phyloP scores from a whole-genome alignment of 2,329 filamentous ascomycete species.

The Calonectria pteridis region DNA sequence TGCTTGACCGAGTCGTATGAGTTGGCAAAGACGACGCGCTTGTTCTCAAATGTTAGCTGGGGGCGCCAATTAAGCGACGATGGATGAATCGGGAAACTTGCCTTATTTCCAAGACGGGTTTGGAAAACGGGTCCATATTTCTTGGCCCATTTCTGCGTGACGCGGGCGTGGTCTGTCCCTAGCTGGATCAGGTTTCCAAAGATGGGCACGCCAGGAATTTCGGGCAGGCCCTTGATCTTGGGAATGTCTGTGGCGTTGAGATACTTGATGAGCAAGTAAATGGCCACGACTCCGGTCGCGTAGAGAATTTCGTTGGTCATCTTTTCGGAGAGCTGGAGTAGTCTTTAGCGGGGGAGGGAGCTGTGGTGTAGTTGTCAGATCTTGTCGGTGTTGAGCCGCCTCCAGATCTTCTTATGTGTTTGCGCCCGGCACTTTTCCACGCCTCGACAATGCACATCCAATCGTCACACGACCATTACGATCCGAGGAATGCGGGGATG shows the following conservation, averaged over 20 bases:
- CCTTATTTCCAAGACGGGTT: slow-evolving; percentile 76
- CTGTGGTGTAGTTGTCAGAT: not conserved
- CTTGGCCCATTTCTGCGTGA: slow-evolving; percentile 68
- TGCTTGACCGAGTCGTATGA: slow-evolving; percentile 80
- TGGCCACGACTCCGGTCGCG: slow-evolving; percentile 6
- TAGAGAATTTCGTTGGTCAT: slow-evolving; percentile 27
- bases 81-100: slow-evolving; percentile 44
- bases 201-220: slow-evolving; percentile 71
- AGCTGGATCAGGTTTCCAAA: slow-evolving; percentile 75
- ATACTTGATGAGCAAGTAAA: slow-evolving; percentile 44
- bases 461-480: slow-evolving; percentile 5
- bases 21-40: slow-evolving; percentile 82
- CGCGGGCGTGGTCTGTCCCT: slow-evolving; percentile 67
- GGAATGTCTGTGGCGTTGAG: slow-evolving; percentile 66
- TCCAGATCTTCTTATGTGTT: slow-evolving; percentile 5
- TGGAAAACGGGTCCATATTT: slow-evolving; percentile 76
- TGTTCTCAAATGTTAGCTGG: slow-evolving; percentile 42
- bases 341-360: not conserved
- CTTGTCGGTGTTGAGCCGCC: not conserved
- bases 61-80: not conserved
- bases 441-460: not conserved
- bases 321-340: not conserved
- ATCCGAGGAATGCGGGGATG: slow-evolving; percentile 5
- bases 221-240: slow-evolving; percentile 72
- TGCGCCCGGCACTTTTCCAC: not conserved